Conservation (phyloP, 345 rosid genomes). For the Salix arbutifolia region DNA sequence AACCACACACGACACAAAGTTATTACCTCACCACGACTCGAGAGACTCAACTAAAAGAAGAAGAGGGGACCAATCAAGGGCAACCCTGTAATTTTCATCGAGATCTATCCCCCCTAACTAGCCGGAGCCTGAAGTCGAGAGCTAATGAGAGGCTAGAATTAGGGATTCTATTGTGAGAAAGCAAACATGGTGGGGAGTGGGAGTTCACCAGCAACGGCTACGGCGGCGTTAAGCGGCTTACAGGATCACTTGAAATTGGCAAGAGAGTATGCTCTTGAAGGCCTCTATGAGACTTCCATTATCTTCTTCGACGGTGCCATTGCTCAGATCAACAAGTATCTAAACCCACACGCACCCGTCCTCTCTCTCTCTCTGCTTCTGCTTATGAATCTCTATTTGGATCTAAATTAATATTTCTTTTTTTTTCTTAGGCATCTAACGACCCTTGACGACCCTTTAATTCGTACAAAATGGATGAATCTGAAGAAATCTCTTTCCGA, state of each 20-base stretch:
- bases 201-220: conserved; percentile 38
- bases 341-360: neutral
- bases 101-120: neutral
- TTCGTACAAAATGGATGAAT: conserved; percentile 92
- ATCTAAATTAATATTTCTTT: neutral
- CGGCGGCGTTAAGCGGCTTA: conserved; percentile 36
- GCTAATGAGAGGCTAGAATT: neutral
- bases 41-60: neutral
- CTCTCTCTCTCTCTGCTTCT: no score
- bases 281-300: conserved; percentile 83
- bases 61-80: neutral
- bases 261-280: conserved; percentile 90
- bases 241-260: conserved; percentile 98
- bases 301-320: conserved; percentile 93
- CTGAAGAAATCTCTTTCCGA: conserved; percentile 82
- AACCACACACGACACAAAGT: neutral
- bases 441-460: conserved; percentile 72
- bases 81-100: neutral
- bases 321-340: conserved; percentile 80
- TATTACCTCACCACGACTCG: neutral
- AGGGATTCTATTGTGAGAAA: neutral
- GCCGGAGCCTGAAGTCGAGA: neutral
- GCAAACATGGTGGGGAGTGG: conserved; percentile 17
- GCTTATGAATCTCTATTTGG: no score
- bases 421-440: conserved; percentile 58